A percentile compares a stretch with the other conserved stretches of the same genome.
These are phyloP conservation scores for Microstegium vimineum DNA, from an alignment of 176 grass and related monocot species.

Conservation along the genomic window DNA sequence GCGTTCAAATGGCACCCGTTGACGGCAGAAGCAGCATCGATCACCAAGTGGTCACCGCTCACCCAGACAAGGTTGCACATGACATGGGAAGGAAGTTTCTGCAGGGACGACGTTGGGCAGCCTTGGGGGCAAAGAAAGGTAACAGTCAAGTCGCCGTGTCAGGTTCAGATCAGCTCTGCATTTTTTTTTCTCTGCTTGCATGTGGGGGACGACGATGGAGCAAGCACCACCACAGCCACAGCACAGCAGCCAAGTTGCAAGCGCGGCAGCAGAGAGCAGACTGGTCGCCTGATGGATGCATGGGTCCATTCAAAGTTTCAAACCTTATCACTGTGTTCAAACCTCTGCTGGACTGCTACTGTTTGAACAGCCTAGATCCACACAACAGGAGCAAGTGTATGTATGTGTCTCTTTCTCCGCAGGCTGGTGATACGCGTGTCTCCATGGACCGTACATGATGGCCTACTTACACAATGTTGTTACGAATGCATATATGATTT, in stretches of 20 bases:
- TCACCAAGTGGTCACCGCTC: background rate
- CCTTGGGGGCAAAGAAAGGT: constrained; percentile 14
- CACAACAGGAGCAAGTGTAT: background rate
- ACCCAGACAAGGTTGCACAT: background rate
- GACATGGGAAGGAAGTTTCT: constrained; percentile 1
- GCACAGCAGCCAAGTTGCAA: background rate
- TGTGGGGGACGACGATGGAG: background rate
- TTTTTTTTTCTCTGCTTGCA: constrained; percentile 15
- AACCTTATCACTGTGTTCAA: background rate
- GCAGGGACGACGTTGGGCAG: background rate
- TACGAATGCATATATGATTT: no score
- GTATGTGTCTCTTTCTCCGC: background rate
- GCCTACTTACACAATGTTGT: no score
- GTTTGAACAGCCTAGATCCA: background rate
- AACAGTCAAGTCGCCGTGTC: constrained; percentile 32
- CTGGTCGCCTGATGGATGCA: background rate
- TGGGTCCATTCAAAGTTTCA: no score
- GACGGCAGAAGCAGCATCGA: background rate
- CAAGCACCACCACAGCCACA: background rate
- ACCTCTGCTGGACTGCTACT: background rate
- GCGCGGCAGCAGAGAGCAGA: background rate
- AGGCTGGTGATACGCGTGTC: background rate
- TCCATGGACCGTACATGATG: background rate
- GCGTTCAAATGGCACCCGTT: background rate
- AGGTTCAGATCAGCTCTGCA: background rate